These are phyloP conservation scores for Penicillium alfredii DNA, from an alignment of 495 filamentous ascomycete genomes.

Conservation along the genomic window DNA sequence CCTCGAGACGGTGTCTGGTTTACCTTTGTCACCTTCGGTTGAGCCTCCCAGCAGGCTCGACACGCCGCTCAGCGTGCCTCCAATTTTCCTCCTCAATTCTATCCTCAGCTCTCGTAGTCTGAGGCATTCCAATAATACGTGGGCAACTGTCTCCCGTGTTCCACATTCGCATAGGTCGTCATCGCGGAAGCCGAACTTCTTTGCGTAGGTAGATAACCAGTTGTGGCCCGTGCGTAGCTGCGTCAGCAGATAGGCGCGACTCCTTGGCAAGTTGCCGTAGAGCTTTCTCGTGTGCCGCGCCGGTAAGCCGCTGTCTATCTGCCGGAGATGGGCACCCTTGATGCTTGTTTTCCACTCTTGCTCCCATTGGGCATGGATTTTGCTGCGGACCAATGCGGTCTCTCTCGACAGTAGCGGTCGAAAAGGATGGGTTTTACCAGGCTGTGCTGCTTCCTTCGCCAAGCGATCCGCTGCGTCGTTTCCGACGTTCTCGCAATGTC, in stretches of 20 bases:
- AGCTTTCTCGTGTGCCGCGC: slow-evolving; percentile 1
- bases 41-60: slow-evolving; percentile 8
- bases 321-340: slow-evolving; percentile 4
- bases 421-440: slow-evolving; percentile 2
- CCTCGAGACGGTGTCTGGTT: slow-evolving; percentile 1
- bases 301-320: slow-evolving; percentile 6
- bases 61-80: slow-evolving; percentile 1
- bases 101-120: not conserved
- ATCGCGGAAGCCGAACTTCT: not conserved
- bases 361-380: slow-evolving; percentile 1
- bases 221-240: slow-evolving; percentile 8
- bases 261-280: slow-evolving; percentile 4
- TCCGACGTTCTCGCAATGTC: slow-evolving; percentile 1
- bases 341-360: slow-evolving; percentile 6
- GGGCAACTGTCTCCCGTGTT: slow-evolving; percentile 2
- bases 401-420: slow-evolving; percentile 4
- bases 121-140: slow-evolving; percentile 4
- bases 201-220: slow-evolving; percentile 4
- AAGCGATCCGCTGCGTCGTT: slow-evolving; percentile 3
- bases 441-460: slow-evolving; percentile 3
- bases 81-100: slow-evolving; percentile 1
- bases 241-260: slow-evolving; percentile 1
- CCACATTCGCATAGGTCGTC: slow-evolving; percentile 8
- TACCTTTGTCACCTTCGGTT: slow-evolving; percentile 7
- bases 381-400: slow-evolving; percentile 1